Base-by-base conservation (phyloP, 2,329 filamentous ascomycete species). In the Nothophoma quercina region DNA sequence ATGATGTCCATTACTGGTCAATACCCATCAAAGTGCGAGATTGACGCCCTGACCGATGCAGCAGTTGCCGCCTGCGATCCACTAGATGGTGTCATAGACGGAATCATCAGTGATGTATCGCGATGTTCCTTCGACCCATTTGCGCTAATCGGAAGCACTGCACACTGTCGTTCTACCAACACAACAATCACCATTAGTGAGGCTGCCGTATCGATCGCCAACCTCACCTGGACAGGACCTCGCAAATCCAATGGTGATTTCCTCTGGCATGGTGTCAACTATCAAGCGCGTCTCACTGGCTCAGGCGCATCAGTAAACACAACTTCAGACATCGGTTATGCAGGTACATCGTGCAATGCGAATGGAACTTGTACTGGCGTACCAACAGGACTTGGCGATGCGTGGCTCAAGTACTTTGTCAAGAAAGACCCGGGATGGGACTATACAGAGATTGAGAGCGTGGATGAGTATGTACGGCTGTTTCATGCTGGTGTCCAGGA, bases 51-150 rank as follows among this genome's bases (percentile, higher is more conserved):
- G 7, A 58, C 54, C 1, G 21, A 28, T 7, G 49, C 49, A 9
- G 56, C 51, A 5, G 30, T 63, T 7, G 39, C 42, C 2, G 49
- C 45, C 5, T 69, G 65, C 40, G 65, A 67, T 48, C 39, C n/a
- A 3, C 25, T 56, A 3, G 64, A 64, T 15, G 59, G 60, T 6
- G 44, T 62, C 6, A 4, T 63, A 53, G 16, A 83, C 67, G 61
- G 53, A 10, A 8, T 67, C 2, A 59, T 68, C n/a, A 15, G 82
- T 66, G 54, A 54, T 21, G 12, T 45, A 1, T 45, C 55, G 1
- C 10, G 35, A 6, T 59, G 59, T 21, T 28, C 50, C 22, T 41
- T 59, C 32, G 34, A 56, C 32, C 36, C 42, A 7, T 50, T 49
- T 18, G 29, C 36, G 1, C 5, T 58, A 7, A 56, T 63, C 12